Percentiles rank a stretch among this genome's conserved stretches.
phyloP scores from a whole-genome alignment of 768 basidiomycete genomes.

The Russula abietina region DNA sequence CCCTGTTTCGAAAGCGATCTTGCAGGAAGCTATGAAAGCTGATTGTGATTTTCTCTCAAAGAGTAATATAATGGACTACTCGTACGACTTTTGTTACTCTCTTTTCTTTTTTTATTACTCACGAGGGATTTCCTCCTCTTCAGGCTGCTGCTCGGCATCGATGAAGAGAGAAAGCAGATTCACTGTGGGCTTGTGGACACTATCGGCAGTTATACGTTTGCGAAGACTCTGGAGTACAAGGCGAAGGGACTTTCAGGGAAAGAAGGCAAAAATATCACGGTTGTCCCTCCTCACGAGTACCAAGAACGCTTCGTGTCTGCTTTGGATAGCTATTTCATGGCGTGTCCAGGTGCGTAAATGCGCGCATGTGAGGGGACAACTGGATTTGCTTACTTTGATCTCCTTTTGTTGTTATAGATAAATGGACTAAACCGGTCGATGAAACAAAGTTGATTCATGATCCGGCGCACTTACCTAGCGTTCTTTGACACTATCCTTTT shows the following conservation, averaged over 20 bases:
- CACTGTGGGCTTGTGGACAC: slow-evolving; percentile 80
- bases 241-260: slow-evolving; percentile 60
- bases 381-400: background rate
- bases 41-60: slow-evolving; percentile 70
- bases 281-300: slow-evolving; percentile 75
- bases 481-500: slow-evolving; percentile 27
- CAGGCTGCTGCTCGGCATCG: slow-evolving; percentile 69
- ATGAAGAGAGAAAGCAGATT: slow-evolving; percentile 59
- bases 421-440: slow-evolving; percentile 37
- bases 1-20: slow-evolving; percentile 66
- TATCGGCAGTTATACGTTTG: slow-evolving; percentile 81
- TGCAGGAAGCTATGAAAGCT: slow-evolving; percentile 58
- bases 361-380: background rate
- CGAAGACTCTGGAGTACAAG: slow-evolving; percentile 81
- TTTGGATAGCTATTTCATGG: slow-evolving; percentile 68
- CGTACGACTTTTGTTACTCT: slow-evolving; percentile 43
- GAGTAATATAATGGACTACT: slow-evolving; percentile 86
- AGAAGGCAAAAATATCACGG: slow-evolving; percentile 67
- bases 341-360: slow-evolving; percentile 56
- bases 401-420: slow-evolving; percentile 29
- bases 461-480: slow-evolving; percentile 31
- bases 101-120: background rate
- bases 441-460: slow-evolving; percentile 30
- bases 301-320: slow-evolving; percentile 69
- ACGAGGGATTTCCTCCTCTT: background rate